Conservation (phyloP, 1,139 yeast species). For the Hemisphaericaspora subhashii region DNA sequence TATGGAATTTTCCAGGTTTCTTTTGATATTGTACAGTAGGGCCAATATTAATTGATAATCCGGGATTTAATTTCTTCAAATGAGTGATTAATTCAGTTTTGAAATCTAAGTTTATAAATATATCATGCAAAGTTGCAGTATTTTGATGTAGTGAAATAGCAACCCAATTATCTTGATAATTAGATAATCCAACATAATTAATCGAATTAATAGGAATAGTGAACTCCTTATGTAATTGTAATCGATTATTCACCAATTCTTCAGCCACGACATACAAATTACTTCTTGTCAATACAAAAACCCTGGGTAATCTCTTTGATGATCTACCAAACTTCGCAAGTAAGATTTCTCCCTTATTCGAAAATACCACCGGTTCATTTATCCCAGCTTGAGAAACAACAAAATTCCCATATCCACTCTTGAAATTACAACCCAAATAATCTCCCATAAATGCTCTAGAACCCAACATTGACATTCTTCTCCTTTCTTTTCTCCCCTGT, state of each 20-base stretch:
- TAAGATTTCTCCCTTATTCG: slow-evolving; percentile 77
- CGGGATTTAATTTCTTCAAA: slow-evolving; percentile 61
- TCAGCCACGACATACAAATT: slow-evolving; percentile 72
- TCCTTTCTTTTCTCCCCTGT: slow-evolving; percentile 81
- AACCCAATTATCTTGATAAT: slow-evolving; percentile 89
- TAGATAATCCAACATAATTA: slow-evolving; percentile 66
- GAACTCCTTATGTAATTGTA: slow-evolving; percentile 65
- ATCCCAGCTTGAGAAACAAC: slow-evolving; percentile 67
- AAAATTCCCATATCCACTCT: slow-evolving; percentile 70
- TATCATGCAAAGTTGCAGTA: slow-evolving; percentile 67
- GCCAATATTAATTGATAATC: slow-evolving; percentile 64
- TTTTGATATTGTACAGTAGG: slow-evolving; percentile 80
- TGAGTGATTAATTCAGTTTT: slow-evolving; percentile 89
- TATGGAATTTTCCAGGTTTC: slow-evolving; percentile 82
- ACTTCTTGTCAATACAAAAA: slow-evolving; percentile 65
- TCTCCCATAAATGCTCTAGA: slow-evolving; percentile 94
- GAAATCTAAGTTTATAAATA: slow-evolving; percentile 74
- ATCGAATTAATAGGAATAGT: slow-evolving; percentile 62
- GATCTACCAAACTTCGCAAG: slow-evolving; percentile 91
- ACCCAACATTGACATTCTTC: slow-evolving; percentile 84
- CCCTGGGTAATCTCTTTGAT: slow-evolving; percentile 72
- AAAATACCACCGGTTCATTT: slow-evolving; percentile 69
- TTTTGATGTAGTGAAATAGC: slow-evolving; percentile 61
- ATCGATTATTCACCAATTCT: slow-evolving; percentile 68
- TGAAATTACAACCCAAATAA: slow-evolving; percentile 80